Evolutionary conservation across 257 asterid genomes (phyloP), one percentile per base, ranked within the genome.

Genomic region (Rehmannia glutinosa): DNA sequence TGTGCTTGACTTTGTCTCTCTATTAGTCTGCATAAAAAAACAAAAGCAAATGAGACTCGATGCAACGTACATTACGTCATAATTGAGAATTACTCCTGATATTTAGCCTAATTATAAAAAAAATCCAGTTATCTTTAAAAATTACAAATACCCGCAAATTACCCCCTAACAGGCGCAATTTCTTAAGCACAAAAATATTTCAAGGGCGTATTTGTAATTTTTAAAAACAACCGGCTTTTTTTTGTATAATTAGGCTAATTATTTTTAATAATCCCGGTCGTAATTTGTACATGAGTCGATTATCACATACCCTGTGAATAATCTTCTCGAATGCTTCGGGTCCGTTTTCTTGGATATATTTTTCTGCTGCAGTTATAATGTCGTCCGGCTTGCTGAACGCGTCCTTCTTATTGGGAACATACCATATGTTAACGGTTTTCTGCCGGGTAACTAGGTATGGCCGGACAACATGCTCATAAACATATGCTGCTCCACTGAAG

Each of bases 401-500:
- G 8, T 85, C 92, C 82, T 88, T 90, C 76, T 72, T 83, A 56
- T 87, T 69, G 9, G 97, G 96, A 36, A 88, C 83, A 28, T 83
- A 85, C 92, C 94, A 85, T 73, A 93, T 66, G 82, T 86, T 86
- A 36, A 87, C 72, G 6, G 63, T 60, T 77, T 81, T 84, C 55
- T 90, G 79, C 2, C 95, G 75, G 6, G 83, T 85, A 30, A 92
- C 85, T 1, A 90, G 73, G 69, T 88, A 81, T 13, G 97, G 97
- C 77, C 99, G 81, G 16, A 90, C 90, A 16, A 72, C 70, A 59
- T 88, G 86, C 74, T 88, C 83, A 23, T 93, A 93, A 19, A 93
- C 95, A 39, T 78, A 80, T 6, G 96, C 96, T 25, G 99, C 96
- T 63, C 97, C 99, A 56, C 83, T 86, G 85, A 92, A 92, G 83